Base-by-base conservation (phyloP, 192 early-diverging fungal genomes). In the Anaeromyces robustus region DNA sequence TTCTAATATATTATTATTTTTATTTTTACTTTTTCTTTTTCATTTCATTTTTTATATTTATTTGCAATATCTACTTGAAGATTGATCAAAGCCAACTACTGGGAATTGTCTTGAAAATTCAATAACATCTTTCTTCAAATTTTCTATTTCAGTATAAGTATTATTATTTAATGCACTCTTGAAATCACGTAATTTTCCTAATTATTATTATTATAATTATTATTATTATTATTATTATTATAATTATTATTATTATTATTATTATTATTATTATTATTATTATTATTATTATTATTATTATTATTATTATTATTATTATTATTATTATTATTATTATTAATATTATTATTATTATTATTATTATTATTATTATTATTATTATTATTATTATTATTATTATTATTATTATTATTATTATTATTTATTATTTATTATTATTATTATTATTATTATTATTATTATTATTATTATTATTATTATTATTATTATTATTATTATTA, bases 81-180 rank as follows among this genome's bases (percentile, higher is more conserved):
- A 2, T 18, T 22, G 5, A 52, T 89, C 86, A 86, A 94, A 95
- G 59, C 96, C 96, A 80, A 95, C 90, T 0, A 94, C 94, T 19
- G 96, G 96, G 91, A 99, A 99, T 84, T 86, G 85, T 82, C 85
- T 90, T 14, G 94, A 86, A 85, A 99, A 99, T 13, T 90, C 89
- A 30, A 91, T 88, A 26, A 99, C 96, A 80, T 96, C 92, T 39
- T 87, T 85, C 84, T 92, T 94, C 32, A 98, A 87, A 1, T 87
- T 84, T 29, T 87, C 87, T 79, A 99, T 87, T 79, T 83, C 86
- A 12, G 92, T 84, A 18, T 93, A 86, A 1, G 83, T 79, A 79
- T 89, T 86, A 77, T 94, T 92, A 19, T 92, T 94, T 78, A 97
- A 88, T 68, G 84, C 85, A 0, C 89, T 92, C 89, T 97, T 98